phyloP scores from a whole-genome alignment of 2,329 filamentous ascomycete genomes.

The Cytospora piceicola region DNA sequence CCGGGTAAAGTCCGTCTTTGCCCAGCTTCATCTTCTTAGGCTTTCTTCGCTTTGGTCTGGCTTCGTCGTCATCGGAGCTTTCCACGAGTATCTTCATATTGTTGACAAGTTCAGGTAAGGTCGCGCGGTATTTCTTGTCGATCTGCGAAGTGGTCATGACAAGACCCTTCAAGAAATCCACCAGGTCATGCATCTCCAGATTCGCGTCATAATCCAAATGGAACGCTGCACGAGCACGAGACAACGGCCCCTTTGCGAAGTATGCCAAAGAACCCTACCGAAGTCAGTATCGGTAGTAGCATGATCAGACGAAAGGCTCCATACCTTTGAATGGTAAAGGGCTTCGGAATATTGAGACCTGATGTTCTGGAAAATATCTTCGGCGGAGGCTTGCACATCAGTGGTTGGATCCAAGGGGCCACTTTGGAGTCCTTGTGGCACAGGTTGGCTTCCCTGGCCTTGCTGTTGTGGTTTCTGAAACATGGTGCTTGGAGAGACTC shows the following conservation, averaged over 20 bases:
- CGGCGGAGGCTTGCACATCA: slow-evolving; percentile 47
- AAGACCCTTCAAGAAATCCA: slow-evolving; percentile 70
- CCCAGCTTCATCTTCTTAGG: slow-evolving; percentile 68
- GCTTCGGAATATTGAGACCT: slow-evolving; percentile 62
- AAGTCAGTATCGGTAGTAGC: slow-evolving; percentile 26
- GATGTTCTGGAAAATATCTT: slow-evolving; percentile 61
- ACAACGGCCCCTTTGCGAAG: slow-evolving; percentile 81
- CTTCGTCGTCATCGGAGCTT: slow-evolving; percentile 54
- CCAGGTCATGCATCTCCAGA: slow-evolving; percentile 64
- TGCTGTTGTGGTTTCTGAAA: neutral
- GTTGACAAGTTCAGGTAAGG: slow-evolving; percentile 64
- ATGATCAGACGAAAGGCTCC: slow-evolving; percentile 26
- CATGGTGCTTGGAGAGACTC: slow-evolving; percentile 11
- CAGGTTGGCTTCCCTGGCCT: neutral
- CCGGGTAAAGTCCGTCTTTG: slow-evolving; percentile 69
- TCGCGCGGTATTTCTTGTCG: slow-evolving; percentile 80
- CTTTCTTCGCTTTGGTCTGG: slow-evolving; percentile 54
- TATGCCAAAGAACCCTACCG: slow-evolving; percentile 75
- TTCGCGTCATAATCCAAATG: slow-evolving; percentile 64
- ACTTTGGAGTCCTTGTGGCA: slow-evolving; percentile 12
- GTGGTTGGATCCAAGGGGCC: slow-evolving; percentile 31
- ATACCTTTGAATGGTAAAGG: slow-evolving; percentile 66
- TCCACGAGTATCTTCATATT: slow-evolving; percentile 60
- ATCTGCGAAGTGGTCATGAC: slow-evolving; percentile 69
- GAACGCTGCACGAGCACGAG: slow-evolving; percentile 73